Base-by-base conservation (phyloP, 1,284 basidiomycete genomes). In the Malassezia restricta region DNA sequence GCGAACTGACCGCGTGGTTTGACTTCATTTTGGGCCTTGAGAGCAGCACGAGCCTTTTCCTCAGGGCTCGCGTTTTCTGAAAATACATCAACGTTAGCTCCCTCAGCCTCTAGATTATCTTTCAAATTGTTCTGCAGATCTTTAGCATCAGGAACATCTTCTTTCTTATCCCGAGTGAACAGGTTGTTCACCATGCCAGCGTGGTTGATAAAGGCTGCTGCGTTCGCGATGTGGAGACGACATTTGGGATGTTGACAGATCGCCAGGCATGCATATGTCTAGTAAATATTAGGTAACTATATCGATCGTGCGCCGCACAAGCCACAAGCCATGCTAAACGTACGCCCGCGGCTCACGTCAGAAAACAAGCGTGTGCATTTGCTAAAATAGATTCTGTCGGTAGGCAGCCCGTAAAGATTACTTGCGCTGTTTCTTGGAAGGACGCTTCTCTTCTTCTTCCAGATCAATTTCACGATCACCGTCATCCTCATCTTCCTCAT, bases 401-500 rank as follows among this genome's bases (percentile, higher is more conserved):
- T 4, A 24, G 20, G 20, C 20, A 24, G 20, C 20, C 20, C 20
- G 4, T 24, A 24, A 9, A 40, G 9, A 8, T 15, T 43, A 50
- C 42, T 61, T 52, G 35, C 65, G 68, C 43, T 57, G 30, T 62
- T 67, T 68, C 57, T 68, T 68, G 54, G 58, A 57, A 12, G 68
- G 63, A 11, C 61, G 64, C 51, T 57, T 35, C 30, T 60, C 66
- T 54, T 68, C 68, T 27, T 68, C 57, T 47, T 72, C 67, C 40
- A 68, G 65, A 54, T 71, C 67, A 8, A 49, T 57, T 1, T 63
- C 67, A 12, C 63, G 62, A 17, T 70, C 63, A 11, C 61, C 67
- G 15, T 70, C 68, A 1, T 68, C 66, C 29, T 64, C 64, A 4
- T 65, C 63, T 8, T 63, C 61, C 35, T 63, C 59, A n/a, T 48